These are phyloP conservation scores for Silene noctiflora DNA, from an alignment of 179 eudicot species.

Conservation along the genomic window DNA sequence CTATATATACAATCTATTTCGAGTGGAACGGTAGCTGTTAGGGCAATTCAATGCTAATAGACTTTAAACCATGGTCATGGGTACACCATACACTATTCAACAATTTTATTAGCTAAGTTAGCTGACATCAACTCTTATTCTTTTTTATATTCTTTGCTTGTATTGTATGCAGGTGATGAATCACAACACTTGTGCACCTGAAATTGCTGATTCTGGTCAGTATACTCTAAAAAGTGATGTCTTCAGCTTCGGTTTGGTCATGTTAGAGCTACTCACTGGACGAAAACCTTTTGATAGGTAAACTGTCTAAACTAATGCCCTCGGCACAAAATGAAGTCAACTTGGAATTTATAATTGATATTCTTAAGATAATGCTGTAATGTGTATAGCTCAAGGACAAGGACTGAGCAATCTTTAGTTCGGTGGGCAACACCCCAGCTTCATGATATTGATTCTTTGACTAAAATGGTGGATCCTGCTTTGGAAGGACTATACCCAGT, in stretches of 20 bases:
- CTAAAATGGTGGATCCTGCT: slow-evolving; percentile 50
- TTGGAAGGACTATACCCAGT: slow-evolving; percentile 51
- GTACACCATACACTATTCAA: too few species aligned
- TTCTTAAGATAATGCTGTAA: neutral
- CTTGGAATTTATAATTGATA: neutral
- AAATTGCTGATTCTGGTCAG: slow-evolving; percentile 49
- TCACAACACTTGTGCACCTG: slow-evolving; percentile 62
- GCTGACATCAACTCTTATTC: neutral
- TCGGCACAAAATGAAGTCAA: neutral
- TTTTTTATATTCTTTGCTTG: neutral
- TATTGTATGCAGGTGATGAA: slow-evolving; percentile 46
- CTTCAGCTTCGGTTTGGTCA: slow-evolving; percentile 50
- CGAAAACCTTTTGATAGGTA: slow-evolving; percentile 54
- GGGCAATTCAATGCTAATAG: too few species aligned
- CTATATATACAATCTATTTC: too few species aligned
- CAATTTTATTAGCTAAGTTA: too few species aligned
- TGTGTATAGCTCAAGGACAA: slow-evolving; percentile 33
- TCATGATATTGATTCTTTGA: slow-evolving; percentile 47
- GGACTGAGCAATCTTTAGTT: slow-evolving; percentile 46
- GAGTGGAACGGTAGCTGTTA: too few species aligned
- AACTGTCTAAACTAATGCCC: neutral
- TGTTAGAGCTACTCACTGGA: slow-evolving; percentile 51
- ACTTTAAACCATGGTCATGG: too few species aligned
- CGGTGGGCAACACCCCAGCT: slow-evolving; percentile 57
- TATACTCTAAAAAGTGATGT: slow-evolving; percentile 48